Conservation (phyloP, 2,329 filamentous ascomycete genomes). For the Penicillium sp. region DNA sequence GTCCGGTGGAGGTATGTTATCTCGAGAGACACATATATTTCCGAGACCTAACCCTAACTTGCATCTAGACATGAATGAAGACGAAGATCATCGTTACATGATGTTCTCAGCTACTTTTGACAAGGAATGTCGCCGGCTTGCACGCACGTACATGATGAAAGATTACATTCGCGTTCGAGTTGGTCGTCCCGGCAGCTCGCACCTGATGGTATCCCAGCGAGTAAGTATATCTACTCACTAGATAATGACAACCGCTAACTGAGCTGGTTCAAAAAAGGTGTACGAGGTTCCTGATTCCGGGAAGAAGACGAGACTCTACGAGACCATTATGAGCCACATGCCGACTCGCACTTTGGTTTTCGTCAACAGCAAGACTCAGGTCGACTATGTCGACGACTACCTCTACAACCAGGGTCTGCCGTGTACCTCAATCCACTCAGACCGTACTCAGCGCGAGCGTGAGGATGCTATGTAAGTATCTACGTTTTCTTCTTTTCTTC, state of each 20-base stretch:
- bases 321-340: slow-evolving; percentile 68
- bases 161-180: slow-evolving; percentile 80
- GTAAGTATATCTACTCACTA: slow-evolving; percentile 30
- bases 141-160: slow-evolving; percentile 70
- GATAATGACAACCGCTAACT: neutral
- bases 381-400: slow-evolving; percentile 84
- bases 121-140: slow-evolving; percentile 72
- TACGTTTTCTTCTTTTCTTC: neutral
- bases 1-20: slow-evolving; percentile 70
- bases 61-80: slow-evolving; percentile 69
- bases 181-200: slow-evolving; percentile 81
- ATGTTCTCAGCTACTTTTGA: slow-evolving; percentile 97
- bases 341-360: slow-evolving; percentile 86
- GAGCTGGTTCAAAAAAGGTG: neutral
- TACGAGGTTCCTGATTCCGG: slow-evolving; percentile 65
- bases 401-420: slow-evolving; percentile 79
- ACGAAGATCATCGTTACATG: slow-evolving; percentile 67
- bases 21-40: neutral
- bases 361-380: slow-evolving; percentile 75
- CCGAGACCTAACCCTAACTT: slow-evolving; percentile 5
- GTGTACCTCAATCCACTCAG: slow-evolving; percentile 82
- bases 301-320: slow-evolving; percentile 72
- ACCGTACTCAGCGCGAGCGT: slow-evolving; percentile 85
- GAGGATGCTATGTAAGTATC: slow-evolving; percentile 76
- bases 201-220: slow-evolving; percentile 77